Percentiles rank a stretch among this genome's conserved stretches.
Conservation (phyloP, 2,329 filamentous ascomycete species). For the Phyllosticta citrichinensis region DNA sequence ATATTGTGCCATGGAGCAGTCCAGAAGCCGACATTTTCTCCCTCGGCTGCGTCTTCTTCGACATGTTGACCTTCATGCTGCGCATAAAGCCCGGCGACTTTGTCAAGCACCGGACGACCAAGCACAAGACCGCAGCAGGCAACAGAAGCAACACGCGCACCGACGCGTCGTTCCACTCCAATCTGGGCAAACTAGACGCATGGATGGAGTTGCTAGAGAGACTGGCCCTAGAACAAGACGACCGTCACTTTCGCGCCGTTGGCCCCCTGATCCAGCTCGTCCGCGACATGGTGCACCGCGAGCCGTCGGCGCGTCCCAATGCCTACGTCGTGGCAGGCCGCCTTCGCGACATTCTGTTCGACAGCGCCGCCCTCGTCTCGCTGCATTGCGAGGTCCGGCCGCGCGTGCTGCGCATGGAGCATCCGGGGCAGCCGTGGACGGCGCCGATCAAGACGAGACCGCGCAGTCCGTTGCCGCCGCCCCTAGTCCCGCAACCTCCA, state of each 20-base stretch:
- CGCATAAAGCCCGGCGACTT: constrained; percentile 60
- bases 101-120: constrained; percentile 53
- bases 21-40: constrained; percentile 59
- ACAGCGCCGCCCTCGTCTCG: constrained; percentile 22
- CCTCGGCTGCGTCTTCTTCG: constrained; percentile 61
- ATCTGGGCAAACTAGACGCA: constrained; percentile 55
- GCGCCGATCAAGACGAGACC: background rate
- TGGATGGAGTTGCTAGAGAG: constrained; percentile 57
- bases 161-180: constrained; percentile 64
- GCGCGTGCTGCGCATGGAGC: background rate
- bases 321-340: constrained; percentile 33
- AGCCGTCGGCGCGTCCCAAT: constrained; percentile 30
- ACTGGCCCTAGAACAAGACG: constrained; percentile 38
- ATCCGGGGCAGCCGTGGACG: background rate
- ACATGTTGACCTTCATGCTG: constrained; percentile 58
- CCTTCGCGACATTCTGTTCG: constrained; percentile 22
- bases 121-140: constrained; percentile 43
- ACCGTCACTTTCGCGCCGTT: constrained; percentile 30
- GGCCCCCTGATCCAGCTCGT: constrained; percentile 33
- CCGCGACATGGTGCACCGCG: constrained; percentile 32
- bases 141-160: constrained; percentile 47
- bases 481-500: background rate
- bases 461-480: background rate
- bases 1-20: constrained; percentile 23
- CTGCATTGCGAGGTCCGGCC: constrained; percentile 21